Conservation (phyloP, 768 basidiomycete species). For the Cystofilobasidium ferigula region DNA sequence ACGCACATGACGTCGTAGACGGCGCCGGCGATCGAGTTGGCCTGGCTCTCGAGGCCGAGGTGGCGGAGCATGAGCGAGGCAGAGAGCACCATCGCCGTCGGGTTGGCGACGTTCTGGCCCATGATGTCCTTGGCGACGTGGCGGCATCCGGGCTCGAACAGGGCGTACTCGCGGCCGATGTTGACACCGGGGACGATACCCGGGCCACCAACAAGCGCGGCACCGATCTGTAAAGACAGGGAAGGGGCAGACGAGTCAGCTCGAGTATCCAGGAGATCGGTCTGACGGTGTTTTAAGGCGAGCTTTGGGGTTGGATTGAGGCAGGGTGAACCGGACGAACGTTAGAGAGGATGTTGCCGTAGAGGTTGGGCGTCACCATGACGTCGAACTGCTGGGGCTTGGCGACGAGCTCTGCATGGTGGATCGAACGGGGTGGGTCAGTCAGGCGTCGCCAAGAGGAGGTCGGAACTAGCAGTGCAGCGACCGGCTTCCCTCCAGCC, state of each 20-base stretch:
- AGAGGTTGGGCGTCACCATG: conserved; percentile 94
- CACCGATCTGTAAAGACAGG: conserved; percentile 62
- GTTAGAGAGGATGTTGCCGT: conserved; percentile 95
- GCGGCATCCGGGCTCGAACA: conserved; percentile 97
- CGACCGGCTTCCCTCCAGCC: no score
- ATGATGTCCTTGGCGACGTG: conserved; percentile 34
- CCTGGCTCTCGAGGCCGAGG: conserved; percentile 65
- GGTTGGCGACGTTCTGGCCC: conserved; percentile 43
- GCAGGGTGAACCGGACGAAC: background rate
- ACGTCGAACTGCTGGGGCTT: conserved; percentile 94
- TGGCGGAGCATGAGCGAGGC: conserved; percentile 41
- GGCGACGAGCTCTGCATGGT: conserved; percentile 93
- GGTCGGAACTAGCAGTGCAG: no score
- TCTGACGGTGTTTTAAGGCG: no score
- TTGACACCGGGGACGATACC: conserved; percentile 98
- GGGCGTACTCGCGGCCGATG: conserved; percentile 93
- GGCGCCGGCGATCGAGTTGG: conserved; percentile 82
- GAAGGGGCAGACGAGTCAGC: no score
- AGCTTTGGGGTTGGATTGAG: no score
- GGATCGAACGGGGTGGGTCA: no score
- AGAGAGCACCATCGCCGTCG: conserved; percentile 41
- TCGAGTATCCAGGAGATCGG: no score
- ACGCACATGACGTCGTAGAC: conserved; percentile 86
- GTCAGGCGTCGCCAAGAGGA: no score
- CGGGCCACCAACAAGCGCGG: conserved; percentile 94